These are phyloP conservation scores for Cryphonectria naterciae DNA, from an alignment of 2,329 filamentous ascomycete species.

Conservation along the genomic window DNA sequence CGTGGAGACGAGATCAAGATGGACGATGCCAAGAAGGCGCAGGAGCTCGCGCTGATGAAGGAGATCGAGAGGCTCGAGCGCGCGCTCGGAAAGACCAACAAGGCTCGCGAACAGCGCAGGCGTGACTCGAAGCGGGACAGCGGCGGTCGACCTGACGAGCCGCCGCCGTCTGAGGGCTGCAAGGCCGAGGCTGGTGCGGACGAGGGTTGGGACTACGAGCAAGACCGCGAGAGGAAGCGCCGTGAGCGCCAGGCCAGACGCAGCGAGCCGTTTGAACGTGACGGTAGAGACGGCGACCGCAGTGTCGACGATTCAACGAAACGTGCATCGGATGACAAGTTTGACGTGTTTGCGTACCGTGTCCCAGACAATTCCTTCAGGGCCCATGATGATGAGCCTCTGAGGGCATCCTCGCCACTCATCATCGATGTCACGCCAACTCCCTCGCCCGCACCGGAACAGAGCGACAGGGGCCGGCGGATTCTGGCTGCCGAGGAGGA, in stretches of 20 bases:
- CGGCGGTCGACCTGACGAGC: background rate
- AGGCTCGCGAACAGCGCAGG: conserved; percentile 32
- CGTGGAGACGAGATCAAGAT: conserved; percentile 29
- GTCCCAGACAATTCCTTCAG: conserved; percentile 57
- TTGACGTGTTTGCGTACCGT: conserved; percentile 65
- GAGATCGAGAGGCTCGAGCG: conserved; percentile 28
- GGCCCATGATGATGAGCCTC: conserved; percentile 34
- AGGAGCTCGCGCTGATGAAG: conserved; percentile 32
- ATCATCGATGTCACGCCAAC: conserved; percentile 29
- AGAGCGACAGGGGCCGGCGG: conserved; percentile 51
- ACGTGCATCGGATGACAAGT: conserved; percentile 37
- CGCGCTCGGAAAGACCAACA: conserved; percentile 32
- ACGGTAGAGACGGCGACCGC: conserved; percentile 38
- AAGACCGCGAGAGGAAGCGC: conserved; percentile 37
- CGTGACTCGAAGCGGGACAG: conserved; percentile 27
- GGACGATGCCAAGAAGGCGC: conserved; percentile 32
- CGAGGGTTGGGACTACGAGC: conserved; percentile 36
- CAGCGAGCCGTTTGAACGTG: conserved; percentile 11
- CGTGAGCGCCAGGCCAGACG: conserved; percentile 31
- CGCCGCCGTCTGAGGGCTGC: background rate
- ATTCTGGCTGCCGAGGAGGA: conserved; percentile 56
- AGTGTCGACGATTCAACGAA: conserved; percentile 34
- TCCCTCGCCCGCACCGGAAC: conserved; percentile 23
- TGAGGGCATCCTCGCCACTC: conserved; percentile 21
- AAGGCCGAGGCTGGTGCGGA: conserved; percentile 32